Conservation (phyloP, 2,329 filamentous ascomycete species). For the Trichoderma cornu-damae region DNA sequence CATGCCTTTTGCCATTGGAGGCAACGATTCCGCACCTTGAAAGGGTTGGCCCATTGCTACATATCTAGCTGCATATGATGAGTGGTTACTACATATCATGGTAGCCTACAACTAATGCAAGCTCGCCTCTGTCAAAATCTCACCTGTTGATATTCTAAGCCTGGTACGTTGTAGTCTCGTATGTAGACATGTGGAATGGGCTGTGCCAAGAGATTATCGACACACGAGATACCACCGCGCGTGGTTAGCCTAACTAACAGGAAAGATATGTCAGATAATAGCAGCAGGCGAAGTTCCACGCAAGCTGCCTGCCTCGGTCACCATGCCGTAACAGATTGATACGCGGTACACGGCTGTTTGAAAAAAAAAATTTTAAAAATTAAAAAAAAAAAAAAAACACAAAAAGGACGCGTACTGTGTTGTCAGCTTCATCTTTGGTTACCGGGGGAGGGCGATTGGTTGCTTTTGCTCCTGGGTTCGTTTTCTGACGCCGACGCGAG, state of each 20-base stretch:
- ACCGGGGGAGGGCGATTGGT: too few species aligned
- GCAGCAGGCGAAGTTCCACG: too few species aligned
- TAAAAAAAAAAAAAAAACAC: too few species aligned
- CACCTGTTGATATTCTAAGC: background rate
- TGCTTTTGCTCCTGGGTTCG: background rate
- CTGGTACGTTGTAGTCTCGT: too few species aligned
- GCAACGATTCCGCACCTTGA: background rate
- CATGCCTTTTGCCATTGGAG: background rate
- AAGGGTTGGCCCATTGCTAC: background rate
- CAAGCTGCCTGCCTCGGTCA: too few species aligned
- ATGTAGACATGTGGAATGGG: background rate
- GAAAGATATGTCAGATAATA: background rate
- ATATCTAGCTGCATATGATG: background rate
- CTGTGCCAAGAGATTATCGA: background rate
- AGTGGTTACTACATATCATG: too few species aligned
- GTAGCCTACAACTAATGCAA: background rate
- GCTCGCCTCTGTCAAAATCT: background rate
- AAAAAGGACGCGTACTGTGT: too few species aligned
- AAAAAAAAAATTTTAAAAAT: too few species aligned
- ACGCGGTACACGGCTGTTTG: too few species aligned
- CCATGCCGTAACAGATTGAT: too few species aligned
- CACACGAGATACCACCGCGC: background rate
- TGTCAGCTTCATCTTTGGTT: too few species aligned
- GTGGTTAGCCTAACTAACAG: background rate
- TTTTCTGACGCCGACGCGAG: background rate